These are phyloP conservation scores for Arthrobotrys sphaeroides DNA, from an alignment of 2,329 filamentous ascomycete genomes.

Conservation along the genomic window DNA sequence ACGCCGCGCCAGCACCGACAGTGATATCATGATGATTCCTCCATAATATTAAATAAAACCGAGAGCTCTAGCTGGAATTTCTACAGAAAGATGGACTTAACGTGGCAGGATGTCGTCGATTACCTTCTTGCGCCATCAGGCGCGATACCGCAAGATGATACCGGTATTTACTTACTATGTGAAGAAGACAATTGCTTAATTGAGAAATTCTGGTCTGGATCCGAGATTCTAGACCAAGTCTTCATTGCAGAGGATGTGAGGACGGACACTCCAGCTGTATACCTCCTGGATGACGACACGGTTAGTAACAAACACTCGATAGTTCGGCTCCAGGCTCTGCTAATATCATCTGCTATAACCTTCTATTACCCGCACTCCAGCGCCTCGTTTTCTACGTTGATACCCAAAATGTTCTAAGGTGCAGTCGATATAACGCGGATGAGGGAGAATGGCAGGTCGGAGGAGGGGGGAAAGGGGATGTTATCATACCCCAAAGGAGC, in stretches of 20 bases:
- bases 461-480: not conserved
- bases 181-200: slow-evolving; percentile 27
- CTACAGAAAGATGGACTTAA: slow-evolving; percentile 16
- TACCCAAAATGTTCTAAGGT: not conserved
- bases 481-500: slow-evolving; percentile 9
- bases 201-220: slow-evolving; percentile 16
- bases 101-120: slow-evolving; percentile 10
- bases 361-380: not conserved
- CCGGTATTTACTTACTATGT: slow-evolving; percentile 16
- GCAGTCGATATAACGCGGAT: slow-evolving; percentile 11
- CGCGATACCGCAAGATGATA: not conserved
- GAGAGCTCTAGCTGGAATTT: not conserved
- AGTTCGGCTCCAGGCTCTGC: not conserved
- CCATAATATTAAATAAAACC: not conserved
- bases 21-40: not conserved
- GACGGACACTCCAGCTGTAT: slow-evolving; percentile 11
- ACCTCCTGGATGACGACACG: slow-evolving; percentile 9
- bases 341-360: slow-evolving; percentile 8
- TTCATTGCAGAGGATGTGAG: slow-evolving; percentile 21
- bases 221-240: slow-evolving; percentile 1
- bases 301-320: slow-evolving; percentile 6
- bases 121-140: slow-evolving; percentile 14
- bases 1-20: not conserved
- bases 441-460: slow-evolving; percentile 12
- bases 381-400: slow-evolving; percentile 26